Base-by-base conservation (phyloP, 192 early-diverging fungal genomes). In the Coemansia sp. region DNA sequence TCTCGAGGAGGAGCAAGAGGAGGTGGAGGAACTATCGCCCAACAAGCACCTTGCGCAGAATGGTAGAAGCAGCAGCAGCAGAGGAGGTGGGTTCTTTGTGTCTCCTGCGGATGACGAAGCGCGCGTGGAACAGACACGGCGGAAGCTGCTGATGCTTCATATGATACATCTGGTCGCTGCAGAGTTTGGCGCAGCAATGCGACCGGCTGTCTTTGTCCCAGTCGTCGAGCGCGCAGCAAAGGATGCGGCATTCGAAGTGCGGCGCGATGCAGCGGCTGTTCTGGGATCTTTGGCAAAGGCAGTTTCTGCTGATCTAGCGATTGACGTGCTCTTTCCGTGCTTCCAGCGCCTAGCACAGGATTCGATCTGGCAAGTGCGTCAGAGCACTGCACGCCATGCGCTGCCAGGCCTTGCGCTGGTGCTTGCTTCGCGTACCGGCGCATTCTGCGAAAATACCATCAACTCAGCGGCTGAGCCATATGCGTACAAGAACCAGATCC, bases 171-270 rank as follows among this genome's bases (percentile, higher is more conserved):
- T 76, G 52, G 66, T 76, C 9, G 76, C 75, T 5, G 59, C 70
- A 19, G 74, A 78, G 48, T 83, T 69, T 48, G 82, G 82, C 15
- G 63, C 71, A 0, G 43, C 15, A 11, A 70, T 80, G 70, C 74
- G 78, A 57, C 77, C 77, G 5, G 77, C 77, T 1, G 82, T 83
- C 42, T 80, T 83, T 67, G 76, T 83, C 38, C 77, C 82, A 0
- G 78, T 76, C 15, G 75, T 83, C 11, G 82, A 83, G 67, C 69
- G 71, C 3, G 59, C 82, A 2, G 46, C 74, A n/a, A 59, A 65
- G 43, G 76, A 79, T 61, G 35, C 41, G 34, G 60, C 67, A 15
- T 83, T 76, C 34, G 82, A 83, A 59, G 77, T 83, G 59, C 70
- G 82, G 19, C 82, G 82, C 50, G 82, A 83, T 52, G 75, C 82